Evolutionary conservation across 140 eudicot genomes (phyloP), one percentile per base, ranked within the genome.

Genomic region (Ambrosia hybrid): DNA sequence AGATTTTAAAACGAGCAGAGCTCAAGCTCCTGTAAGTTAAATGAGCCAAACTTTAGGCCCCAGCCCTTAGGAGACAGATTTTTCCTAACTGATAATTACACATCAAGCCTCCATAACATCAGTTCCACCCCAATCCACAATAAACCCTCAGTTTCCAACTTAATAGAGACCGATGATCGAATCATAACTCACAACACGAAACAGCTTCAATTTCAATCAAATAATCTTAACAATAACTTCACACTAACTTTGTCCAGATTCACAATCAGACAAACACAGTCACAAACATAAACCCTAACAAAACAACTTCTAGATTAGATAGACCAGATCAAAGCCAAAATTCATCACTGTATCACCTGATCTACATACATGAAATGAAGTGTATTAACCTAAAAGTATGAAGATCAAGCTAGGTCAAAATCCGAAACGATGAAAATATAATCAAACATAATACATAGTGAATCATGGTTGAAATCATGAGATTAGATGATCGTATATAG

Each of bases 151-250:
- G 45, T 57, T 71, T 71, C 43, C 6, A 21, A 71, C 16, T 72
- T 43, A 57, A 59, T 26, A 57, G 5, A 43, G 36, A 43, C 4
- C 12, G 48, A 26, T 43, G 9, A 17, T 8, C 69, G 11, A 38
- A 72, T 46, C 16, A 9, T 60, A 61, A 14, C 62, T 73, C 38
- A 61, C 4, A 73, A 46, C 0, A 49, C 5, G 38, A 36, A 53
- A 73, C 51, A 39, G 62, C 13, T 73, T 37, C 64, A 39, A 73
- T 21, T 73, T 37, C 64, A 1, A 37, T 49, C n/a, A 51, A 34
- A 1, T 5, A 38, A 7, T 51, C 45, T 15, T 63, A 41, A 13
- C 57, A 52, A 13, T 52, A 5, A n/a, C 57, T n/a, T 53, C 14
- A n/a, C 9, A 53, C 34, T 16, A n/a, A 1, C 46, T 60, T 5